Evolutionary conservation across 495 filamentous ascomycete species (phyloP).

Genomic region (Lasiosphaeriaceae sp.): DNA sequence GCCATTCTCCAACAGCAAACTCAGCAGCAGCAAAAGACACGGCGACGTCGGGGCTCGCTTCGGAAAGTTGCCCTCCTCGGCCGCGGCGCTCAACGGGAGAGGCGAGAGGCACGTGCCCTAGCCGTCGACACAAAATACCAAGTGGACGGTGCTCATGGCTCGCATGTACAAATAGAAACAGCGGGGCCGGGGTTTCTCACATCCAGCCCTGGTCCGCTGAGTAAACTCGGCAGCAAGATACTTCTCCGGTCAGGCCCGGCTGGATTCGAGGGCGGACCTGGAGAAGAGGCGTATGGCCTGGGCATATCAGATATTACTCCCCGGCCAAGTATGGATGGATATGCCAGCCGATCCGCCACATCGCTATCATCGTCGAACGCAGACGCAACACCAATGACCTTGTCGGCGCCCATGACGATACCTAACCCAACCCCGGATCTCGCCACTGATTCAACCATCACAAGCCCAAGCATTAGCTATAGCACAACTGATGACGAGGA

Average conservation of each 20-base stretch:
- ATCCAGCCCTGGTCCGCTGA: slow-evolving; percentile 1
- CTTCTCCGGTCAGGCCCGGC: not conserved
- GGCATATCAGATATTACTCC: slow-evolving; percentile 47
- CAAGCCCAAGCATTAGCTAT: slow-evolving; percentile 58
- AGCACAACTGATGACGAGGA: slow-evolving; percentile 83
- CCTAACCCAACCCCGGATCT: slow-evolving; percentile 3
- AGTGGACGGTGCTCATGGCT: not conserved
- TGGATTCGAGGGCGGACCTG: not conserved
- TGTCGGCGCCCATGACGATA: not conserved
- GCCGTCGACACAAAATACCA: slow-evolving; percentile 39
- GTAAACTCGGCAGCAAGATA: not conserved
- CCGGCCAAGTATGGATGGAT: slow-evolving; percentile 45
- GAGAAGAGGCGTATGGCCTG: slow-evolving; percentile 32
- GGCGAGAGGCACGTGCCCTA: slow-evolving; percentile 42
- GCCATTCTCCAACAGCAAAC: slow-evolving; percentile 49
- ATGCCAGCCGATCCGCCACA: slow-evolving; percentile 17
- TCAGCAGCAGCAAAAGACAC: slow-evolving; percentile 62
- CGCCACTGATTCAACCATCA: slow-evolving; percentile 28
- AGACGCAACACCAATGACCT: slow-evolving; percentile 25
- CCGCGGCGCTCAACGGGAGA: slow-evolving; percentile 59
- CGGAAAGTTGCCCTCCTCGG: slow-evolving; percentile 77
- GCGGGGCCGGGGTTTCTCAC: slow-evolving; percentile 11
- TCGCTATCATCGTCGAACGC: slow-evolving; percentile 15
- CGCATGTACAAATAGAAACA: slow-evolving; percentile 6
- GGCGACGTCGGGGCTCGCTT: slow-evolving; percentile 73